Evolutionary conservation across 441 rosid genomes (phyloP), one percentile per base, ranked within the genome.

Genomic region (Cnidoscolus chayamansa): DNA sequence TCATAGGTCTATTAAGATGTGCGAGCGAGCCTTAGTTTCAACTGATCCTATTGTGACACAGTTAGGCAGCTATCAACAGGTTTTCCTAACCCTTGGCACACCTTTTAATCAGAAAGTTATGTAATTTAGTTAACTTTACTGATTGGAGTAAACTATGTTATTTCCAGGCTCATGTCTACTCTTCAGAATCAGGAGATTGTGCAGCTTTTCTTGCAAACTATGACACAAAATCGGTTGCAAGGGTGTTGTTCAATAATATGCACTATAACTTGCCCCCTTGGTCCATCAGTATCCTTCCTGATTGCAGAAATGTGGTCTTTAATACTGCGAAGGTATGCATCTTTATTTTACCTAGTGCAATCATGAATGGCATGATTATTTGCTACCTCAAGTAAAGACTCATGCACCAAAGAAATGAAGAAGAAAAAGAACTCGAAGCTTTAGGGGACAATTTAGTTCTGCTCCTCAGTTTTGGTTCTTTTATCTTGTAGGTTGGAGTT

Each of bases 211-310:
- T 95, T 4, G 86, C 96, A 49, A 95, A 95, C 83, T 90, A 93
- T 65, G 96, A 95, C 72, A 83, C 95, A 35, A 87, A 93, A 74
- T 90, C 94, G 13, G 80, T 96, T 51, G 86, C 89, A 67, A 87
- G 88, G 81, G 90, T 93, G 57, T 43, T 90, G 82, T 93, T 95
- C 83, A 93, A 91, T 70, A 95, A 91, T 80, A 91, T 91, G 91
- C 98, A 92, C 74, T 95, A 92, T 55, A 93, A 91, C 81, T 82
- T 95, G 71, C 99, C 98, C 67, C 98, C 99, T 67, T 91, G 99
- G 97, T 95, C 99, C 56, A 87, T 95, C 81, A 95, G 98, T 76
- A 86, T 95, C 73, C 97, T 95, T 74, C 98, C 99, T 7, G 99
- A 95, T 76, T 95, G 99, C 83, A 84, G 95, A 76, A 95, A 91